Conservation (phyloP, 306 rosid genomes). For the Cucurbita maxima region DNA sequence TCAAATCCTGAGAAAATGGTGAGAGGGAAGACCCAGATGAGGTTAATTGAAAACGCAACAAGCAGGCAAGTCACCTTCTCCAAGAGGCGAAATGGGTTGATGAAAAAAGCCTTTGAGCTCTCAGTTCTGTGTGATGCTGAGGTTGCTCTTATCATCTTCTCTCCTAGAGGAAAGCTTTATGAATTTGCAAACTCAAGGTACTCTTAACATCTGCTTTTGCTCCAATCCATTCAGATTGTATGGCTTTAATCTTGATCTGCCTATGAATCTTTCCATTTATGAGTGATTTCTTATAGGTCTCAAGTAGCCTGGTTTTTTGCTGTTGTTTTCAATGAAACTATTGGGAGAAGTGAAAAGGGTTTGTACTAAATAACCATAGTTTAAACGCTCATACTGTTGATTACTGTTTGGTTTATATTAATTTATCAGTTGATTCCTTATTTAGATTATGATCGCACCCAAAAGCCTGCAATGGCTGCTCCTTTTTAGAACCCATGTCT, state of each 20-base stretch:
- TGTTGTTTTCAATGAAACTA: background rate
- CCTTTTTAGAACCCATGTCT: background rate
- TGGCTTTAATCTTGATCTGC: background rate
- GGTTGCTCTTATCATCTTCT: conserved; percentile 15
- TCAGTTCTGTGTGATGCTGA: conserved; percentile 6
- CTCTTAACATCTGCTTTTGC: background rate
- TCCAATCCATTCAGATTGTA: background rate
- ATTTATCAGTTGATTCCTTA: background rate
- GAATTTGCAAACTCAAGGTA: conserved; percentile 12
- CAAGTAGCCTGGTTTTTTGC: background rate
- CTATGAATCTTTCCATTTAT: background rate
- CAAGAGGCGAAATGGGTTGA: conserved; percentile 28
- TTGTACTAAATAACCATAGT: background rate
- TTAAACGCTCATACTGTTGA: background rate
- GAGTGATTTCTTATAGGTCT: background rate
- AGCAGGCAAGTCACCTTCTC: conserved; percentile 58
- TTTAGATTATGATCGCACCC: background rate
- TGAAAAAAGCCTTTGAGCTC: conserved; percentile 32
- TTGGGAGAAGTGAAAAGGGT: background rate
- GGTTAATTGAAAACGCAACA: conserved; percentile 69
- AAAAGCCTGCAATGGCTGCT: background rate
- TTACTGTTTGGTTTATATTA: background rate
- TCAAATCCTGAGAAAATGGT: conserved; percentile 30
- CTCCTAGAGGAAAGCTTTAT: conserved; percentile 39
- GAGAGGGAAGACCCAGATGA: conserved; percentile 78